These are phyloP conservation scores for Gloeopeniophorella convolvens DNA, from an alignment of 768 basidiomycete species.

Conservation along the genomic window DNA sequence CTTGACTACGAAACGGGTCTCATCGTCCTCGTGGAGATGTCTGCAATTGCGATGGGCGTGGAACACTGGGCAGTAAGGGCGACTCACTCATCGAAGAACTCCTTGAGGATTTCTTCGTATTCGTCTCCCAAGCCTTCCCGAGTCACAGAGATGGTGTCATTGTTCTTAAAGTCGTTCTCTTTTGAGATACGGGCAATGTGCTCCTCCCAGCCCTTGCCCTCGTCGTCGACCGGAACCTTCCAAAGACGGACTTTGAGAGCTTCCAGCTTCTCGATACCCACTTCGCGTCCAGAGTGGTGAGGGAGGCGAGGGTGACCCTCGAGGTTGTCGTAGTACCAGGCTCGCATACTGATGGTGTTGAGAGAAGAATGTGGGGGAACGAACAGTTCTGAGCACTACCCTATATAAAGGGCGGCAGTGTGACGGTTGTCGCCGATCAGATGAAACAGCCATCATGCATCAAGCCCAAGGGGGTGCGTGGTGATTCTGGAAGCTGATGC, in stretches of 20 bases:
- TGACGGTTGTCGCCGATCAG: no score
- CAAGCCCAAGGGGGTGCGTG: no score
- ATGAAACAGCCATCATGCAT: no score
- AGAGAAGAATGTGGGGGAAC: no score
- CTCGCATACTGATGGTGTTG: no score
- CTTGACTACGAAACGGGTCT: conserved; percentile 81
- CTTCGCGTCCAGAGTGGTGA: conserved; percentile 64
- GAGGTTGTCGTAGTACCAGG: conserved; percentile 67
- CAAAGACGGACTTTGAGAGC: conserved; percentile 61
- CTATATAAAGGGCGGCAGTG: no score
- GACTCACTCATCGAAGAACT: conserved; percentile 73
- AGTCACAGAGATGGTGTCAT: conserved; percentile 73
- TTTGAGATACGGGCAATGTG: conserved; percentile 57
- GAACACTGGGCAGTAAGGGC: not conserved
- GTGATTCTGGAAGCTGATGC: no score
- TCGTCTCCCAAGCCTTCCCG: conserved; percentile 73
- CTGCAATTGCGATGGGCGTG: conserved; percentile 32
- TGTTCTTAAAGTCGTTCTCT: conserved; percentile 74
- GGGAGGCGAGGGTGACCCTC: conserved; percentile 76
- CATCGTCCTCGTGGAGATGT: conserved; percentile 95
- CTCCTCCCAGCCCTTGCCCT: conserved; percentile 38
- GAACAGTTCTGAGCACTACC: no score
- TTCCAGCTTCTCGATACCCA: conserved; percentile 42
- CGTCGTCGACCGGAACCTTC: conserved; percentile 54
- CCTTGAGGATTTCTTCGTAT: conserved; percentile 78